These are phyloP conservation scores for Metschnikowia colocasiae DNA, from an alignment of 805 yeast species.

Conservation along the genomic window DNA sequence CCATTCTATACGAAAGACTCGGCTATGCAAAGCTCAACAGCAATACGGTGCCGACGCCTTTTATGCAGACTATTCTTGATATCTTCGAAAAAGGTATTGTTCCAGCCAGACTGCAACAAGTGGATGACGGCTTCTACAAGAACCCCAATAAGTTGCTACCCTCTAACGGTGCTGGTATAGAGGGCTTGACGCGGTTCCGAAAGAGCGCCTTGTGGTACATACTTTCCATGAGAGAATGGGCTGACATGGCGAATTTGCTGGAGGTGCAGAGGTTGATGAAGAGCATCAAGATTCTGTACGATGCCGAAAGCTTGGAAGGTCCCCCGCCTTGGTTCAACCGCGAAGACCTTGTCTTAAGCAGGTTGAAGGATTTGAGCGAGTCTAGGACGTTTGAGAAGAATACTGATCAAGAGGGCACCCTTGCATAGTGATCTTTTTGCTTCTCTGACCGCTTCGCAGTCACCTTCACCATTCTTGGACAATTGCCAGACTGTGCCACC, in stretches of 20 bases:
- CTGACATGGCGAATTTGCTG: conserved; percentile 23
- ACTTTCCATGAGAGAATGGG: conserved; percentile 71
- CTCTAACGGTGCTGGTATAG: conserved; percentile 38
- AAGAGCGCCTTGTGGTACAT: conserved; percentile 77
- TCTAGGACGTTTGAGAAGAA: not conserved
- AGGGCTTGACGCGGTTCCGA: conserved; percentile 57
- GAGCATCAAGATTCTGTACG: conserved; percentile 25
- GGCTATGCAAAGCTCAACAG: conserved; percentile 24
- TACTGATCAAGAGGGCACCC: not conserved
- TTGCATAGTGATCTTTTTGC: not conserved
- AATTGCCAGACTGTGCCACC: no score
- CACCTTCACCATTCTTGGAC: no score
- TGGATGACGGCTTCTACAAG: conserved; percentile 32
- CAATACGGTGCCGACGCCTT: conserved; percentile 13
- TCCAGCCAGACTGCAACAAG: conserved; percentile 12
- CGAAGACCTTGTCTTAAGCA: conserved; percentile 28
- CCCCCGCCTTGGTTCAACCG: conserved; percentile 33
- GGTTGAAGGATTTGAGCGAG: conserved; percentile 8
- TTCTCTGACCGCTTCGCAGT: no score
- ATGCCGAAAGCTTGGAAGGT: conserved; percentile 11
- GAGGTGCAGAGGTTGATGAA: conserved; percentile 27
- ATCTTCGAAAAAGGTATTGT: conserved; percentile 11
- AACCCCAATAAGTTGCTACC: conserved; percentile 35
- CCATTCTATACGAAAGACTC: conserved; percentile 40
- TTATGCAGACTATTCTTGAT: conserved; percentile 9